A percentile compares a stretch with the other conserved stretches of the same genome.
Conservation (phyloP, 2,329 filamentous ascomycete genomes). For the Hypomyces perniciosus region DNA sequence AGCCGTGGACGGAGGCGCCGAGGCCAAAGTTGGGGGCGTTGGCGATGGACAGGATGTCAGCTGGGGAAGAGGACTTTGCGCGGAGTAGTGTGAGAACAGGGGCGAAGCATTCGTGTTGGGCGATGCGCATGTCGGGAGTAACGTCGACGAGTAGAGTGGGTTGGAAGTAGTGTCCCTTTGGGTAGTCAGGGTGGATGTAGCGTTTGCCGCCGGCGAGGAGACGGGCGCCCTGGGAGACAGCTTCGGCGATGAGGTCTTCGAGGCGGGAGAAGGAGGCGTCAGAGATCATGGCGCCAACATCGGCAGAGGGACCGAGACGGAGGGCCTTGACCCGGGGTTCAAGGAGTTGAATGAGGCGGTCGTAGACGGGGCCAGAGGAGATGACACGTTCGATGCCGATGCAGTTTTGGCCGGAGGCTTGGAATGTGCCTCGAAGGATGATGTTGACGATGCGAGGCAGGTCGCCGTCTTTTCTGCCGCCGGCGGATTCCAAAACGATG, state of each 20-base stretch:
- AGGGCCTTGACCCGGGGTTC: slow-evolving; percentile 68
- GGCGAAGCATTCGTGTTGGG: slow-evolving; percentile 86
- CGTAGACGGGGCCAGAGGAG: slow-evolving; percentile 69
- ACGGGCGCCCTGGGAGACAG: slow-evolving; percentile 70
- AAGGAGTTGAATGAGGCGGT: slow-evolving; percentile 63
- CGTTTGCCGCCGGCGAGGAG: slow-evolving; percentile 75
- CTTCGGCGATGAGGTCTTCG: slow-evolving; percentile 70
- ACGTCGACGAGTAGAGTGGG: slow-evolving; percentile 92
- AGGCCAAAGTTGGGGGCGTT: slow-evolving; percentile 84
- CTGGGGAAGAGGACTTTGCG: slow-evolving; percentile 52
- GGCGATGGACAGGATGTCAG: slow-evolving; percentile 66
- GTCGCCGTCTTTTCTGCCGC: slow-evolving; percentile 33
- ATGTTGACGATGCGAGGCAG: slow-evolving; percentile 71
- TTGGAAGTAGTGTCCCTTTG: slow-evolving; percentile 81
- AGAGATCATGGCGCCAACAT: slow-evolving; percentile 89
- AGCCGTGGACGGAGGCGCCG: slow-evolving; percentile 82
- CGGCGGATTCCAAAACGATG: slow-evolving; percentile 76
- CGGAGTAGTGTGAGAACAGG: slow-evolving; percentile 84
- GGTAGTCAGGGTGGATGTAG: slow-evolving; percentile 64
- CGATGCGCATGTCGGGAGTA: slow-evolving; percentile 76
- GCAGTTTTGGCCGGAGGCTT: slow-evolving; percentile 94
- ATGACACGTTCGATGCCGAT: slow-evolving; percentile 94
- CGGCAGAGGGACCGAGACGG: slow-evolving; percentile 68
- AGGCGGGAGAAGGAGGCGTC: slow-evolving; percentile 67
- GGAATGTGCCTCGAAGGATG: slow-evolving; percentile 87